Evolutionary conservation across 495 filamentous ascomycete genomes (phyloP).

Genomic region (Penicillium tannophilum): DNA sequence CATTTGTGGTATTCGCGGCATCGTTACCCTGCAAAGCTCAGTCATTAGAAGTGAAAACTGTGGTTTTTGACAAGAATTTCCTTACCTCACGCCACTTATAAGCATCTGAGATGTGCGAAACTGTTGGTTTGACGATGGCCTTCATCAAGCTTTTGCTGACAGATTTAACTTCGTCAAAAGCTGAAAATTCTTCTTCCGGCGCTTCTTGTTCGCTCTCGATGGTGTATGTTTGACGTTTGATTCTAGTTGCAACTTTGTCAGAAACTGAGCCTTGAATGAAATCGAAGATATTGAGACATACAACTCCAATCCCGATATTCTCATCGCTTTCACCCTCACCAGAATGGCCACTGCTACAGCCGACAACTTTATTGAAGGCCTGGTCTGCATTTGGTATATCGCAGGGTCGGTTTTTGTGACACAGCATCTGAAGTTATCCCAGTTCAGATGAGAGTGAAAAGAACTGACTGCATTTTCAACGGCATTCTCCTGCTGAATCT

Average conservation of each 20-base stretch:
- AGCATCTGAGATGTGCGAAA: slow-evolving; percentile 10
- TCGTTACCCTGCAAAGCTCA: background rate
- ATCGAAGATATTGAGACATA: background rate
- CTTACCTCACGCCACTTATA: background rate
- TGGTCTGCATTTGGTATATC: background rate
- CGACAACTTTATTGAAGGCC: background rate
- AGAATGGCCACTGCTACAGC: background rate
- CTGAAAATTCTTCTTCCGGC: background rate
- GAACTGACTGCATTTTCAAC: slow-evolving; percentile 2
- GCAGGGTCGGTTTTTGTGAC: background rate
- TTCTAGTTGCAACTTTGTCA: background rate
- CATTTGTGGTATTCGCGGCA: background rate
- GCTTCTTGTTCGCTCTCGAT: background rate
- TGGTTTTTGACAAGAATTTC: background rate
- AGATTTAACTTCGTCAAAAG: background rate
- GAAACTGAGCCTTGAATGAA: background rate
- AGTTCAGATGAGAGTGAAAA: slow-evolving; percentile 4
- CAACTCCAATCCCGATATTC: background rate
- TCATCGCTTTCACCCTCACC: background rate
- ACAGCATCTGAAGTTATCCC: background rate
- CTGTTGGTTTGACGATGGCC: slow-evolving; percentile 11
- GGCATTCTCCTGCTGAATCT: slow-evolving; percentile 1
- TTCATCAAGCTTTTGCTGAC: slow-evolving; percentile 5
- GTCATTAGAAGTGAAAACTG: background rate
- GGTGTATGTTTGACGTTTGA: background rate